These are phyloP conservation scores for Astrothelium macrocarpum DNA, from an alignment of 495 filamentous ascomycete species.

Conservation along the genomic window DNA sequence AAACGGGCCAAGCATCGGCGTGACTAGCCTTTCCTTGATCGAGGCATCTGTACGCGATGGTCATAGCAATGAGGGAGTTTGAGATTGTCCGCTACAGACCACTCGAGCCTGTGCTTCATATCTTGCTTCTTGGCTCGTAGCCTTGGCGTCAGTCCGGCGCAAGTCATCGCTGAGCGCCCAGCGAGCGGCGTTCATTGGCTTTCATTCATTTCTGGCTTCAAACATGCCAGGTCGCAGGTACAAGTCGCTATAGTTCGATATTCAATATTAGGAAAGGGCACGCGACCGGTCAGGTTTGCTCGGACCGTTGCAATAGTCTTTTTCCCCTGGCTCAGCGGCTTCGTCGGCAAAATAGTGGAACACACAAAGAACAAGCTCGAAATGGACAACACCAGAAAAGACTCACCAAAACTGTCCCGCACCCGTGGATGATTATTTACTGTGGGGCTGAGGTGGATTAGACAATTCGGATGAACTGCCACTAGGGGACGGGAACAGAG, in stretches of 20 bases:
- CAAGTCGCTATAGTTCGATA: background rate
- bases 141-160: background rate
- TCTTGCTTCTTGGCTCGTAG: background rate
- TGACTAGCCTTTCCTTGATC: background rate
- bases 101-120: background rate
- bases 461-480: background rate
- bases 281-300: background rate
- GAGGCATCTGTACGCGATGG: slow-evolving; percentile 1
- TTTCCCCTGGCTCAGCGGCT: background rate
- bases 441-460: background rate
- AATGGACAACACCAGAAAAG: background rate
- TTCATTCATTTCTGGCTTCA: background rate
- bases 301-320: background rate
- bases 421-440: background rate
- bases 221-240: background rate
- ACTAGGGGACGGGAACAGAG: background rate
- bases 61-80: background rate
- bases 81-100: background rate
- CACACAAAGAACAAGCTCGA: background rate
- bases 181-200: no score
- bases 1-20: no score
- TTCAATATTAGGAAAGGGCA: background rate
- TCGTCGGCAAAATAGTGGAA: background rate
- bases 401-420: background rate
- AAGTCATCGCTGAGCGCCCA: background rate